These are phyloP conservation scores for Pseudohyphozyma bogoriensis DNA, from an alignment of 768 basidiomycete species.

Conservation along the genomic window DNA sequence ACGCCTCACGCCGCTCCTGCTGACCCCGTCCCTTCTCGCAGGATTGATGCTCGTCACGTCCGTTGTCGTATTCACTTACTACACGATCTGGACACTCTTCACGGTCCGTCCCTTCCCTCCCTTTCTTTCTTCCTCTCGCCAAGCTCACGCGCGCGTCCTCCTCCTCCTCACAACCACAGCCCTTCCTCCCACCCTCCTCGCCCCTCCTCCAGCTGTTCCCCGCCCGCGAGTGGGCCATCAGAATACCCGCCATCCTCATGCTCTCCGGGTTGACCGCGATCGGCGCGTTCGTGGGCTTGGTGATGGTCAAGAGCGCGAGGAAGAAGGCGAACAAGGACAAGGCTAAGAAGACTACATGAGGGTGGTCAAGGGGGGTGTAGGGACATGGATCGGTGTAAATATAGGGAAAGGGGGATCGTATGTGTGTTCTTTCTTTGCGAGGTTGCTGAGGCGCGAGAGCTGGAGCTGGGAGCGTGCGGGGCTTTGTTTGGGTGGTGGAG, in stretches of 20 bases:
- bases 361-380: not conserved
- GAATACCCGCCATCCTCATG: slow-evolving; percentile 72
- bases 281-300: slow-evolving; percentile 66
- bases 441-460: too few relatives aligned
- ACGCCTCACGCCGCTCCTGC: not conserved
- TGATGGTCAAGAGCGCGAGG: slow-evolving; percentile 62
- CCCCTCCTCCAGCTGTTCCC: slow-evolving; percentile 73
- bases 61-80: slow-evolving; percentile 65
- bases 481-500: not conserved
- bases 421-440: too few relatives aligned
- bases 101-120: slow-evolving; percentile 48
- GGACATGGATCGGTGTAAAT: not conserved
- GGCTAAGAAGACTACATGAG: too few relatives aligned
- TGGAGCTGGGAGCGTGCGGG: not conserved
- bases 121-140: slow-evolving; percentile 5
- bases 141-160: not conserved
- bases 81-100: slow-evolving; percentile 82
- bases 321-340: slow-evolving; percentile 59
- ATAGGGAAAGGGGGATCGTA: slow-evolving; percentile 12
- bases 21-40: not conserved
- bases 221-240: slow-evolving; percentile 81
- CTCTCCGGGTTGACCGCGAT: slow-evolving; percentile 70
- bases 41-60: slow-evolving; percentile 59
- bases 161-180: slow-evolving; percentile 37
- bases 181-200: slow-evolving; percentile 68